These are phyloP conservation scores for Globomyces sp. DNA, from an alignment of 371 early-diverging fungal species.

Conservation along the genomic window DNA sequence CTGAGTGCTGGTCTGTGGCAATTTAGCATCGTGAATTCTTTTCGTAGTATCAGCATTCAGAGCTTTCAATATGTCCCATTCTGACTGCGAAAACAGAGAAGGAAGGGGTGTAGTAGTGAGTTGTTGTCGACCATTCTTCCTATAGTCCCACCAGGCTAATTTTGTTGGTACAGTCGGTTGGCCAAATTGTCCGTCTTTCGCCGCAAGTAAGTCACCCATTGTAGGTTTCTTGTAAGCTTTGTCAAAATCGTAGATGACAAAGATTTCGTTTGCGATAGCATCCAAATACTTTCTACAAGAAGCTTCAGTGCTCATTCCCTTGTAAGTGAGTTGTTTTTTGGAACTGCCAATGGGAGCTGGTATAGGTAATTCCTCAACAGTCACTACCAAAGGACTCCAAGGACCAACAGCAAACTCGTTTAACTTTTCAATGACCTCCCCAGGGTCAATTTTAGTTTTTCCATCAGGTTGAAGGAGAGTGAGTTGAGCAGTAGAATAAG, in stretches of 20 bases:
- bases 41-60: background rate
- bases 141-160: background rate
- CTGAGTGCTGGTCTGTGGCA: background rate
- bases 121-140: background rate
- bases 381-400: background rate
- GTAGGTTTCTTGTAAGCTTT: background rate
- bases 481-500: background rate
- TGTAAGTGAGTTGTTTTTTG: slow-evolving; percentile 10
- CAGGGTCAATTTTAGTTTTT: background rate
- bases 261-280: background rate
- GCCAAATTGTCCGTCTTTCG: background rate
- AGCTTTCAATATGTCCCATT: background rate
- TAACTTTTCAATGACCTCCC: background rate
- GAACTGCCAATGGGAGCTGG: background rate
- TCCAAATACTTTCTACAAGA: slow-evolving; percentile 21
- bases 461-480: background rate
- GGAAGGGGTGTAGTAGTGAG: no score
- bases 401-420: background rate
- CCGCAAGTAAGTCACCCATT: background rate
- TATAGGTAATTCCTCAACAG: background rate
- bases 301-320: slow-evolving; percentile 16
- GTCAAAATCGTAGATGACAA: background rate
- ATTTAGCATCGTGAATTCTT: background rate
- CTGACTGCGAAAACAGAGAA: background rate
- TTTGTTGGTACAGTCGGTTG: background rate